Evolutionary conservation across 805 yeast species (phyloP).

Genomic region (Teunomyces stri): DNA sequence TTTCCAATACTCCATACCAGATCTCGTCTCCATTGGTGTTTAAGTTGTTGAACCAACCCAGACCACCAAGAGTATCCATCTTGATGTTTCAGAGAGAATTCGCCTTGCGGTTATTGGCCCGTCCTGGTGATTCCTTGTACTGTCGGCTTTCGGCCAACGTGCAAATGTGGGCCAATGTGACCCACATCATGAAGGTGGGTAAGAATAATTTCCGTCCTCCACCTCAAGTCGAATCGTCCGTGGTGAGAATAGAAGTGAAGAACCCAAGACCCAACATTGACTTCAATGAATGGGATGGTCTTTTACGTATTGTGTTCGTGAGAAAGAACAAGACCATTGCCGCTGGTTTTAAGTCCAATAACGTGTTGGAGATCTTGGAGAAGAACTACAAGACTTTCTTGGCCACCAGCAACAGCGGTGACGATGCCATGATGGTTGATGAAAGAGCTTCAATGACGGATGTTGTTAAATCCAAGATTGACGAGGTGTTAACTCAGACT

Average conservation of each 20-base stretch:
- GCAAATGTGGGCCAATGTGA: conserved; percentile 99
- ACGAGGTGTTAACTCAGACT: conserved; percentile 72
- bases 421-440: conserved; percentile 36
- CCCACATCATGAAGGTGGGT: conserved; percentile 98
- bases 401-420: conserved; percentile 49
- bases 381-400: conserved; percentile 83
- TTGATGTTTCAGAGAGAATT: conserved; percentile 98
- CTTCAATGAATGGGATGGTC: conserved; percentile 95
- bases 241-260: conserved; percentile 89
- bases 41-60: conserved; percentile 83
- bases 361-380: conserved; percentile 78
- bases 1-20: conserved; percentile 96
- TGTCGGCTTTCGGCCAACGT: conserved; percentile 94
- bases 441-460: conserved; percentile 42
- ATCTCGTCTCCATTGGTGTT: conserved; percentile 96
- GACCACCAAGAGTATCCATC: conserved; percentile 91
- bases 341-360: conserved; percentile 84
- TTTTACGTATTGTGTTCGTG: conserved; percentile 85
- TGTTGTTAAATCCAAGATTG: conserved; percentile 67
- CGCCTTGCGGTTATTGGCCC: conserved; percentile 87
- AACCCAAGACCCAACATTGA: conserved; percentile 92
- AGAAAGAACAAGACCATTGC: conserved; percentile 90
- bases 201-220: conserved; percentile 96
- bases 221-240: conserved; percentile 96
- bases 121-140: conserved; percentile 94